Conservation (phyloP, 2,329 filamentous ascomycete species). For the Gliomastix tumulicola region DNA sequence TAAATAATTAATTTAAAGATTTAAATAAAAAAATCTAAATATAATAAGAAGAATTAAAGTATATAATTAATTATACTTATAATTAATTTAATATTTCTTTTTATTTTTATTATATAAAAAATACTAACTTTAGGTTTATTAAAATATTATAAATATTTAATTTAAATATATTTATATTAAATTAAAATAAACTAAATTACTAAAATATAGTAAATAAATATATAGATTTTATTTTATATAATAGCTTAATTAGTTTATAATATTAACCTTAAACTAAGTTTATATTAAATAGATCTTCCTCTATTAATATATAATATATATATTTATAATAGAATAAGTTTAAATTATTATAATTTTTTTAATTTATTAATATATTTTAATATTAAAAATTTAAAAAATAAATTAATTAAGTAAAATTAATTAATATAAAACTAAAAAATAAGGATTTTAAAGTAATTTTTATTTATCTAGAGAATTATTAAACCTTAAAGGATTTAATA, state of each 20-base stretch:
- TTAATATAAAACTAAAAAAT: background rate
- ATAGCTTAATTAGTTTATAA: background rate
- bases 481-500: too few species aligned
- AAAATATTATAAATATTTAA: background rate
- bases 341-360: background rate
- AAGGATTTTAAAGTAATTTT: too few species aligned
- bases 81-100: background rate
- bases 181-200: constrained; percentile 1
- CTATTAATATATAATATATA: background rate
- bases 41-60: background rate
- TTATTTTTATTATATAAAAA: background rate
- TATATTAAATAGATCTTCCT: background rate
- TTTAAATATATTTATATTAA: background rate
- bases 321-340: background rate
- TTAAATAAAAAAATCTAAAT: background rate
- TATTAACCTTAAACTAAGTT: background rate
- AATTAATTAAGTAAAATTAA: constrained; percentile 1
- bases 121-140: constrained; percentile 1
- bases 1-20: constrained; percentile 1
- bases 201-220: too few species aligned
- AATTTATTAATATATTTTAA: constrained; percentile 3
- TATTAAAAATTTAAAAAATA: constrained; percentile 1
- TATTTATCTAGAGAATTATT: too few species aligned
- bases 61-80: constrained; percentile 3
- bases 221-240: too few species aligned